Percentiles rank a stretch among this genome's conserved stretches.
Conservation (phyloP, 148 eudicot genomes). For the Camellia japonica region DNA sequence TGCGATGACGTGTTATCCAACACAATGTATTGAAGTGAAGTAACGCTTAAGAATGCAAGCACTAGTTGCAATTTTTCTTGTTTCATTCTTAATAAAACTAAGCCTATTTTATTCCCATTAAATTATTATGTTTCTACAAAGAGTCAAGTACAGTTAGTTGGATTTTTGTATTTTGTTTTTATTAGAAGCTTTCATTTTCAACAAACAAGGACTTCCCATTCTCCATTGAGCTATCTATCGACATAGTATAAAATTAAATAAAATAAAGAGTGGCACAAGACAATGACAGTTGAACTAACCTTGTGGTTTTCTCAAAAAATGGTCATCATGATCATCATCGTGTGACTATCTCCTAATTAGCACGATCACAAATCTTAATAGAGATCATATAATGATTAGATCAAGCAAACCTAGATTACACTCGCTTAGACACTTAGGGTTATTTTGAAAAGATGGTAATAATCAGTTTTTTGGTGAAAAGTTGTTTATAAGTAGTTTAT, state of each 20-base stretch:
- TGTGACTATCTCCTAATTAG: slow-evolving; percentile 5
- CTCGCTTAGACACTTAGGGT: background rate
- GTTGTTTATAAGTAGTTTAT: no score
- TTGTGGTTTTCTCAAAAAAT: background rate
- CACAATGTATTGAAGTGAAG: slow-evolving; percentile 33
- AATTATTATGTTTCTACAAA: slow-evolving; percentile 1
- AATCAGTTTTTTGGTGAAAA: no score
- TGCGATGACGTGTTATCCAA: slow-evolving; percentile 12
- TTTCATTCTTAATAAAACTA: slow-evolving; percentile 34
- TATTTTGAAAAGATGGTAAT: no score
- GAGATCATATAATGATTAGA: background rate
- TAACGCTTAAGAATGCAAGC: slow-evolving; percentile 44
- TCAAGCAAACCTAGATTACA: background rate
- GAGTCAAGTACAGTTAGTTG: slow-evolving; percentile 31
- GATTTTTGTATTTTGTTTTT: background rate
- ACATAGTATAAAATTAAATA: background rate
- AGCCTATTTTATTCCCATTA: slow-evolving; percentile 23
- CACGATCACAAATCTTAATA: background rate
- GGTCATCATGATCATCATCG: slow-evolving; percentile 3
- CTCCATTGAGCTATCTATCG: slow-evolving; percentile 12
- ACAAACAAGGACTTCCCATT: background rate
- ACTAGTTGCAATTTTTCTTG: slow-evolving; percentile 30
- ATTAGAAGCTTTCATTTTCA: slow-evolving; percentile 21
- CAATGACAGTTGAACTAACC: slow-evolving; percentile 47
- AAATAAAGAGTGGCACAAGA: slow-evolving; percentile 27